phyloP scores from a whole-genome alignment of 345 rosid species.

The Mangifera indica region DNA sequence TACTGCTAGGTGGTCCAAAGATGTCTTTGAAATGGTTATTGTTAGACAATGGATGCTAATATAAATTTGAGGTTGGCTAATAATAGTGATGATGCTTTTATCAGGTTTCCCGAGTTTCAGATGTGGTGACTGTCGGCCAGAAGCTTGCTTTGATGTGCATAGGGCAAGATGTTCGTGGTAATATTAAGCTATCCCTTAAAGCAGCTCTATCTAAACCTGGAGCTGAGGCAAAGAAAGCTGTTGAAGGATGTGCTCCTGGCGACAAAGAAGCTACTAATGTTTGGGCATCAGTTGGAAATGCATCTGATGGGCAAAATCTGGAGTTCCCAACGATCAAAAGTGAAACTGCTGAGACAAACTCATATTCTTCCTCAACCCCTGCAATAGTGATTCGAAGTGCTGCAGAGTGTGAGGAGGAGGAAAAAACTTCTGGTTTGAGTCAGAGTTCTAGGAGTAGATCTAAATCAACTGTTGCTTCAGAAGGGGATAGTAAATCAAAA shows the following conservation, averaged over 20 bases:
- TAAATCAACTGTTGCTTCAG: constrained; percentile 27
- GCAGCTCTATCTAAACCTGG: constrained; percentile 43
- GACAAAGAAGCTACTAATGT: constrained; percentile 38
- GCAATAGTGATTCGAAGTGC: constrained; percentile 73
- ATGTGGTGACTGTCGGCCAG: constrained; percentile 74
- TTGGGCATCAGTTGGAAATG: constrained; percentile 41
- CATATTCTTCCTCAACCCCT: constrained; percentile 42
- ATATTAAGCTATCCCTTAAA: constrained; percentile 84
- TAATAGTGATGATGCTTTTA: constrained; percentile 16
- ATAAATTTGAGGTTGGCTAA: too few relatives aligned
- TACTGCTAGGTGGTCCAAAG: background rate
- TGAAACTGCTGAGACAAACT: constrained; percentile 16
- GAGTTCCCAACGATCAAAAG: constrained; percentile 20
- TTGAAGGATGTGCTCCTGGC: constrained; percentile 36
- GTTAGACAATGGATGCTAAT: too few relatives aligned
- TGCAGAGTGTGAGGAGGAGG: constrained; percentile 85
- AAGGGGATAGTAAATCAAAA: constrained; percentile 26
- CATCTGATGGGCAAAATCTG: constrained; percentile 38
- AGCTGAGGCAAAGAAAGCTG: constrained; percentile 26
- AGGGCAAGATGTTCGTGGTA: constrained; percentile 93
- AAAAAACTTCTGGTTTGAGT: constrained; percentile 38
- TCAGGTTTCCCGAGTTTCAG: constrained; percentile 84
- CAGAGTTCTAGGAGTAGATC: constrained; percentile 34
- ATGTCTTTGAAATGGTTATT: background rate
- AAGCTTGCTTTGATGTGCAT: constrained; percentile 78